Percentiles rank a stretch among this genome's conserved stretches.
Evolutionary conservation across 1,139 yeast genomes (phyloP).

Genomic region (Pichia sp.): DNA sequence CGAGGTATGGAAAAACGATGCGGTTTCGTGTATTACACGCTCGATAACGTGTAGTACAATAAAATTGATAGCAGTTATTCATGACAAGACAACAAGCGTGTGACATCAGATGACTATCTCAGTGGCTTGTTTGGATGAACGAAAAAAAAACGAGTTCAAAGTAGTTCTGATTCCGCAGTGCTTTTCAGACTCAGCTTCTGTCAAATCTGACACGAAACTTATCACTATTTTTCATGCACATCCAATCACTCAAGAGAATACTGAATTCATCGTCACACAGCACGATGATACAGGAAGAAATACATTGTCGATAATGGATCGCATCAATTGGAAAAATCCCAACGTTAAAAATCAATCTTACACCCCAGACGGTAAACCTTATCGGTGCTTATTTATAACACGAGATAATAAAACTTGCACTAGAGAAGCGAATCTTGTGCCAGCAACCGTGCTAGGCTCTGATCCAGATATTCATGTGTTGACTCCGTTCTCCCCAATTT

Average conservation of each 20-base stretch:
- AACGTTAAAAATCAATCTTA: conserved; percentile 7
- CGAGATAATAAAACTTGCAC: conserved; percentile 14
- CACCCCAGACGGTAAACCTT: conserved; percentile 16
- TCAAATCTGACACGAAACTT: neutral
- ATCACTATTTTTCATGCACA: conserved; percentile 4
- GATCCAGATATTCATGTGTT: conserved; percentile 40
- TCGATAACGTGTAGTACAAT: too few relatives aligned
- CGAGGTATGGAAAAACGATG: neutral
- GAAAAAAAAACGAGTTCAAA: conserved; percentile 1
- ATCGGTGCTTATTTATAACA: conserved; percentile 15
- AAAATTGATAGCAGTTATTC: too few relatives aligned
- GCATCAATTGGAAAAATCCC: conserved; percentile 15
- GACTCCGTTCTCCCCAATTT: conserved; percentile 42
- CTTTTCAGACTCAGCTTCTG: neutral
- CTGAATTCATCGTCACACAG: conserved; percentile 6
- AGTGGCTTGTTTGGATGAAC: neutral
- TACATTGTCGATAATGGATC: conserved; percentile 34
- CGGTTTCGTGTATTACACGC: too few relatives aligned
- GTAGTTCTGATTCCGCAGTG: conserved; percentile 8
- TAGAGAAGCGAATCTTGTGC: conserved; percentile 18
- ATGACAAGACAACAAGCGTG: neutral
- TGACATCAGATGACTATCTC: conserved; percentile 3
- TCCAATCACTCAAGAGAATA: conserved; percentile 6
- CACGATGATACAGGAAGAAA: conserved; percentile 16
- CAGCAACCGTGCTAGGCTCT: conserved; percentile 26